Evolutionary conservation across 345 rosid genomes (phyloP).

Genomic region (Kernera saxatilis): DNA sequence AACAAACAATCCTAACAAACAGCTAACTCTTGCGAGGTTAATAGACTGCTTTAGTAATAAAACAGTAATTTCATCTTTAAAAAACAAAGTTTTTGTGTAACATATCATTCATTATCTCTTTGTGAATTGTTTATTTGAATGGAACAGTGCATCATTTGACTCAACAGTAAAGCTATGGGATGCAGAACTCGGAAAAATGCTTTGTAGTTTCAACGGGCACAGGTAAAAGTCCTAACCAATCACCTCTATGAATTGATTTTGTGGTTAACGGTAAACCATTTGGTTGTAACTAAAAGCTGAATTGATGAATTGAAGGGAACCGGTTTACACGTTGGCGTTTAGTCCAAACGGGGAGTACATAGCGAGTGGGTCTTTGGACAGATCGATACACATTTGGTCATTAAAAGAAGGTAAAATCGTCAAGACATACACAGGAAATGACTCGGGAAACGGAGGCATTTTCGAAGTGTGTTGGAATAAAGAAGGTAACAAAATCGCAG

Average conservation of each 20-base stretch:
- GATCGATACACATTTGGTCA: conserved; percentile 88
- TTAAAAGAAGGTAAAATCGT: conserved; percentile 83
- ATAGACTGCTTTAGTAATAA: neutral
- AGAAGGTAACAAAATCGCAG: conserved; percentile 96
- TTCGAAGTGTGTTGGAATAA: conserved; percentile 98
- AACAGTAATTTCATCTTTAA: no score
- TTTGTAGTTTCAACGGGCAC: conserved; percentile 86
- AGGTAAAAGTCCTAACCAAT: conserved; percentile 43
- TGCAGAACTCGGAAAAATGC: conserved; percentile 84
- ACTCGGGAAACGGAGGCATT: conserved; percentile 82
- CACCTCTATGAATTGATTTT: neutral
- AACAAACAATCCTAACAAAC: conserved; percentile 94
- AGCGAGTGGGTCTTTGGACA: conserved; percentile 94
- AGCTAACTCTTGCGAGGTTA: conserved; percentile 80
- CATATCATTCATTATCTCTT: neutral
- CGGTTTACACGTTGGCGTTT: conserved; percentile 91
- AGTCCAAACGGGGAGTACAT: conserved; percentile 96
- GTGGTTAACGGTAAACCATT: neutral
- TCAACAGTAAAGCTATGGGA: conserved; percentile 98
- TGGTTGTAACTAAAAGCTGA: neutral
- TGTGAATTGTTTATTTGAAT: conserved; percentile 3
- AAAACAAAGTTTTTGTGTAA: neutral
- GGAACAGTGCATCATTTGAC: conserved; percentile 92
- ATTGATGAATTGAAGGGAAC: conserved; percentile 49
- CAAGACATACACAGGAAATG: conserved; percentile 84